Evolutionary conservation across 768 basidiomycete genomes (phyloP), one percentile per base, ranked within the genome.

Genomic region (Omphalotus guepiniiformis): DNA sequence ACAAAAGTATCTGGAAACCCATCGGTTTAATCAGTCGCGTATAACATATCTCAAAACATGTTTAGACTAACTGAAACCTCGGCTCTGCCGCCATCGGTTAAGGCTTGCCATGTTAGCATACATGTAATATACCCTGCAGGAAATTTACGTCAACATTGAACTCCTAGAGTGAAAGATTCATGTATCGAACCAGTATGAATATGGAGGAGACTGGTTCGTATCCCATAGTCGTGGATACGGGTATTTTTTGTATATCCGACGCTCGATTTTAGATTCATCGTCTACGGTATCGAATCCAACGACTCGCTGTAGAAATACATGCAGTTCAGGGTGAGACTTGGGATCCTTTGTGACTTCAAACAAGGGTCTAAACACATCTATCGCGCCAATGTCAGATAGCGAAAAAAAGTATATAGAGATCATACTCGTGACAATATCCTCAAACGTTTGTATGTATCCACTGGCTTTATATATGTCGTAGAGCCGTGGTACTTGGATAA

Each of bases 251-350:
- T 96, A 88, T 37, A 96, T 83, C 22, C 96, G 74, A 47, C 93
- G 73, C 65, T 99, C 96, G 0, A 82, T 73, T 68, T 97, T 98
- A 2, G 90, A 93, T 67, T 99, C 96, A 57, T 99, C 96, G 56
- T 99, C 96, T 18, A 99, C 96, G n/a, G 87, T 93, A 58, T 98
- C 96, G 59, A 99, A 96, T 4, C 96, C 96, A 42, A 98, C 66
- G 5, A 98, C 93, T 4, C 96, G 84, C 64, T 96, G 93, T 27
- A 99, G 70, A 71, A 99, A 94, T 28, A 95, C 74, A 60, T 98
- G 95, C 9, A 99, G 74, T 58, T 98, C 94, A 0, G 95, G 96
- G 58, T 98, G 95, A 2, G 79, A 82, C 2, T 71, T 65, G 1
- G 96, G 96, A 62, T 98, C 85, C 57, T 87, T 82, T 0, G 96